Conservation (phyloP, 208 protist species). For the Zelonia costaricensis region DNA sequence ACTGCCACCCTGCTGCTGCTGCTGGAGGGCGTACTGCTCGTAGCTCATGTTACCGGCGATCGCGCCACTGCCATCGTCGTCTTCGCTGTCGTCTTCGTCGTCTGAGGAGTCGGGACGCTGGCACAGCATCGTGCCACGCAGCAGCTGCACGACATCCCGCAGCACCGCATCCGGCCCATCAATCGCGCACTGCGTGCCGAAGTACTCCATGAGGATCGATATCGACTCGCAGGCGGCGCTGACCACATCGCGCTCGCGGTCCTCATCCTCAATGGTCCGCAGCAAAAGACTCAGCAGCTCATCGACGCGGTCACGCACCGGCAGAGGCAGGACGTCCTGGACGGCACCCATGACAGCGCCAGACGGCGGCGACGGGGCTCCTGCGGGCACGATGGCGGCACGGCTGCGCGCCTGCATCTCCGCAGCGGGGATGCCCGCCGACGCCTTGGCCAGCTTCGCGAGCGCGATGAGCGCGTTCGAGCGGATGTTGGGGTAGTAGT, state of each 20-base stretch:
- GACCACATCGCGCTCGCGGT: slow-evolving; percentile 77
- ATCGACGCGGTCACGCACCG: slow-evolving; percentile 53
- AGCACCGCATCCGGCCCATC: slow-evolving; percentile 51
- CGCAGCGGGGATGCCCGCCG: slow-evolving; percentile 33
- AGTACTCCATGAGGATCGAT: slow-evolving; percentile 60
- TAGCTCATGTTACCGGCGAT: slow-evolving; percentile 15
- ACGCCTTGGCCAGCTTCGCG: slow-evolving; percentile 64
- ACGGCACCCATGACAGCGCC: slow-evolving; percentile 1
- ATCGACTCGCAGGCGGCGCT: slow-evolving; percentile 74
- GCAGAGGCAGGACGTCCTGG: slow-evolving; percentile 52
- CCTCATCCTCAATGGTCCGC: slow-evolving; percentile 46
- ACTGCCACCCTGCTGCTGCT: slow-evolving; percentile 1
- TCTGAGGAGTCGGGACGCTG: slow-evolving; percentile 42
- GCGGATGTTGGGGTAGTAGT: slow-evolving; percentile 75
- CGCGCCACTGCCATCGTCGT: slow-evolving; percentile 28
- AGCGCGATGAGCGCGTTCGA: slow-evolving; percentile 59
- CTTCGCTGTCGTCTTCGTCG: slow-evolving; percentile 37
- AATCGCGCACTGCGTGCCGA: slow-evolving; percentile 60
- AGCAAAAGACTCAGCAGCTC: slow-evolving; percentile 50
- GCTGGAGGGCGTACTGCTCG: slow-evolving; percentile 16
- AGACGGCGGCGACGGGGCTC: neutral
- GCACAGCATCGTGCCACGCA: slow-evolving; percentile 60
- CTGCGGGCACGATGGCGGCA: slow-evolving; percentile 5
- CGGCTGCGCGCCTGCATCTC: slow-evolving; percentile 30
- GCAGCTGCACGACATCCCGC: slow-evolving; percentile 38